phyloP scores from a whole-genome alignment of 306 rosid genomes.

The Trifolium dubium region DNA sequence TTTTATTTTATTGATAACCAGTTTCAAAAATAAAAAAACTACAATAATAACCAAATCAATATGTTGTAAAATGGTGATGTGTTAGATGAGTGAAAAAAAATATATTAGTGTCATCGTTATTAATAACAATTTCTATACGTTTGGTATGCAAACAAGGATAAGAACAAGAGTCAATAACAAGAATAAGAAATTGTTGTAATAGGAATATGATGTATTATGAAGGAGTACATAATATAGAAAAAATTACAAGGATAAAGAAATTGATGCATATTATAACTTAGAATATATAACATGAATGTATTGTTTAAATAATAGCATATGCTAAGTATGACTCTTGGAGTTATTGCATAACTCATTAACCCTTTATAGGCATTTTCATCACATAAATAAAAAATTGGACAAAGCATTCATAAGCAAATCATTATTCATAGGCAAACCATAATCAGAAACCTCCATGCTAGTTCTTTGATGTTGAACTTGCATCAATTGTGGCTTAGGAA shows the following conservation, averaged over 20 bases:
- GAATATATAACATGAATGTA: neutral
- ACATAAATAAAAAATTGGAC: slow-evolving; percentile 28
- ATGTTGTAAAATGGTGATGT: too few relatives aligned
- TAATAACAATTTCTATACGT: too few relatives aligned
- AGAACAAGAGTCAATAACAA: too few relatives aligned
- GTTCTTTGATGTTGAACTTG: slow-evolving; percentile 28
- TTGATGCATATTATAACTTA: neutral
- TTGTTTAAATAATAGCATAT: neutral
- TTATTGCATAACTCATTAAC: slow-evolving; percentile 18
- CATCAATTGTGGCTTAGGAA: neutral
- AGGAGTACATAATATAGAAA: neutral
- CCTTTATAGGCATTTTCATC: slow-evolving; percentile 8
- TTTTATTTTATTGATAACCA: too few relatives aligned
- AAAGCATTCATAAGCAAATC: slow-evolving; percentile 16
- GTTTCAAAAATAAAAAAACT: too few relatives aligned
- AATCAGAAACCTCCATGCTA: neutral
- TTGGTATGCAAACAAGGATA: too few relatives aligned
- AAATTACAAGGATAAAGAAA: neutral
- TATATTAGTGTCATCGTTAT: too few relatives aligned
- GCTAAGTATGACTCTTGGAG: neutral
- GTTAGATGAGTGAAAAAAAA: too few relatives aligned
- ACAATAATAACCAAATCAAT: too few relatives aligned
- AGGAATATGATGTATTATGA: too few relatives aligned
- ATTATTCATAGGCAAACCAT: slow-evolving; percentile 12
- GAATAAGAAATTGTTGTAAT: too few relatives aligned